Percentiles rank a stretch among this genome's conserved stretches.
Evolutionary conservation across 768 basidiomycete genomes (phyloP).

Genomic region (Trametes elegans): DNA sequence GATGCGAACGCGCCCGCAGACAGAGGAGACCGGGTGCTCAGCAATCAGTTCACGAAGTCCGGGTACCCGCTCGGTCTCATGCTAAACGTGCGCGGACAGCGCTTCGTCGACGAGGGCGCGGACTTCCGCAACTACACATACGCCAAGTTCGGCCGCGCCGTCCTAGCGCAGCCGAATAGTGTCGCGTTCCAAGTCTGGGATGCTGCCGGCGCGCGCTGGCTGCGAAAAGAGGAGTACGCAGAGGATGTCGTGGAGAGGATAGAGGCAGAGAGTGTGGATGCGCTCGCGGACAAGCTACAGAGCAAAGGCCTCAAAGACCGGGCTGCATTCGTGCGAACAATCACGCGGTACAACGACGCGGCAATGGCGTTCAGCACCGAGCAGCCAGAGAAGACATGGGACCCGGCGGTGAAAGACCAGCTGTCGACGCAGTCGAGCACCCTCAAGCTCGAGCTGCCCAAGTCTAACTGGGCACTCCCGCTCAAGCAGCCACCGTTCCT

Average conservation of each 20-base stretch:
- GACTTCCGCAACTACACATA: conserved; percentile 76
- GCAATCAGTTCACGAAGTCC: conserved; percentile 73
- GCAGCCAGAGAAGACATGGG: conserved; percentile 42
- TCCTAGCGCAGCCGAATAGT: conserved; percentile 56
- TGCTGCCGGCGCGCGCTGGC: conserved; percentile 37
- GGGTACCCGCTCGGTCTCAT: conserved; percentile 72
- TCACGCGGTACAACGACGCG: conserved; percentile 51
- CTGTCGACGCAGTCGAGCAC: conserved; percentile 47
- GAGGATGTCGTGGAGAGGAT: conserved; percentile 59
- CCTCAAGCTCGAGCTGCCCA: conserved; percentile 41
- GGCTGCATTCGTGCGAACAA: conserved; percentile 42
- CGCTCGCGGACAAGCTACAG: conserved; percentile 47
- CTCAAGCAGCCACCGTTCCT: conserved; percentile 54
- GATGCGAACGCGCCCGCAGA: conserved; percentile 56
- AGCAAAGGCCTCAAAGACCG: conserved; percentile 46
- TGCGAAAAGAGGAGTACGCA: conserved; percentile 66
- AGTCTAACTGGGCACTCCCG: conserved; percentile 68
- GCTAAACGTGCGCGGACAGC: conserved; percentile 53
- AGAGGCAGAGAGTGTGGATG: conserved; percentile 43
- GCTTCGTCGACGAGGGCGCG: conserved; percentile 72
- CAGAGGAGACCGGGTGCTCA: conserved; percentile 53
- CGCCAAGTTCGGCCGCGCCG: conserved; percentile 62
- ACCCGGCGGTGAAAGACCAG: conserved; percentile 65
- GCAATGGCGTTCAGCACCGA: conserved; percentile 37
- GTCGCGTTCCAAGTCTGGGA: conserved; percentile 70